phyloP scores from a whole-genome alignment of 1,284 basidiomycete species.

The Irpex lacteus region DNA sequence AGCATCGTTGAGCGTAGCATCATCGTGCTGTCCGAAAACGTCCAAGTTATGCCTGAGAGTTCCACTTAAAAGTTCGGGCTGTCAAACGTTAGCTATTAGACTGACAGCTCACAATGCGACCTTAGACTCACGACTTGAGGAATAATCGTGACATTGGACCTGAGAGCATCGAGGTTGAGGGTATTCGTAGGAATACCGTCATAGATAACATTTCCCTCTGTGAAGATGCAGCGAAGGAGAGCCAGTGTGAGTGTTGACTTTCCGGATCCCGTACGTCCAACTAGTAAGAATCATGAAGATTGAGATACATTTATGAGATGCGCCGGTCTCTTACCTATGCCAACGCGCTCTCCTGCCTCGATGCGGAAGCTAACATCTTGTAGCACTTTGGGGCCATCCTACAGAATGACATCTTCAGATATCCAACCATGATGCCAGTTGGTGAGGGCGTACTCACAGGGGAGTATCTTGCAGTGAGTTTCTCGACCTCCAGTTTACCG shows the following conservation, averaged over 20 bases:
- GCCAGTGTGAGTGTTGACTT: conserved; percentile 50
- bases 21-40: conserved; percentile 74
- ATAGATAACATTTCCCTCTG: conserved; percentile 40
- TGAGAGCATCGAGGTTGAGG: conserved; percentile 63
- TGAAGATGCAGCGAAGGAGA: conserved; percentile 39
- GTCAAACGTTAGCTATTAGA: neutral
- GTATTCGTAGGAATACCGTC: conserved; percentile 29
- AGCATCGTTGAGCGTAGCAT: conserved; percentile 55
- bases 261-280: conserved; percentile 74
- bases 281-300: conserved; percentile 25
- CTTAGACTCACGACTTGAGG: conserved; percentile 33
- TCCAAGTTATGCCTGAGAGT: conserved; percentile 59
- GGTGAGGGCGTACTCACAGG: neutral
- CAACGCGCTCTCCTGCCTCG: conserved; percentile 48
- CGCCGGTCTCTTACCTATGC: conserved; percentile 34
- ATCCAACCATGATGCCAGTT: neutral
- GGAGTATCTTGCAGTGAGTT: conserved; percentile 9
- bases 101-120: neutral
- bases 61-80: conserved; percentile 67
- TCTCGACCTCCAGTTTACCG: conserved; percentile 6
- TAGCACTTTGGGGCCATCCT: conserved; percentile 41
- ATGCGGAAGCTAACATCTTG: conserved; percentile 47
- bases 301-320: neutral
- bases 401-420: neutral
- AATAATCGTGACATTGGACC: conserved; percentile 49